Evolutionary conservation across 2,329 filamentous ascomycete genomes (phyloP).

Genomic region (Xenosphaeropsis pyriputrescens): DNA sequence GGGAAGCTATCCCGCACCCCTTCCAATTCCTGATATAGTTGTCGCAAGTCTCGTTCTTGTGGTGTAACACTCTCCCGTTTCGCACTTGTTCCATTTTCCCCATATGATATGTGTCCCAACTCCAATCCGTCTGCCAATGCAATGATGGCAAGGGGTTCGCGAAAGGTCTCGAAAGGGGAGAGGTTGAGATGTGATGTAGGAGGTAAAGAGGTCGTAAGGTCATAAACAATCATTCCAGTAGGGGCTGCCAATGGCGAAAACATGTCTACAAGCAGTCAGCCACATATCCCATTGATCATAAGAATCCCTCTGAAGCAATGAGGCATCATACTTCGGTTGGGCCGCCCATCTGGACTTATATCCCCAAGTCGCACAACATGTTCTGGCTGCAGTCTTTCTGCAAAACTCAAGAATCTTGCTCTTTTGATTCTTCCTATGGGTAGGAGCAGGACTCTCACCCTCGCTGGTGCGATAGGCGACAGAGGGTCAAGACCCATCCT

Average conservation of each 20-base stretch:
- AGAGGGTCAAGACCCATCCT: slow-evolving; percentile 81
- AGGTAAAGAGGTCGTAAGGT: slow-evolving; percentile 67
- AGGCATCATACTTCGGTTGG: slow-evolving; percentile 60
- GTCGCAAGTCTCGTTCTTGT: slow-evolving; percentile 40
- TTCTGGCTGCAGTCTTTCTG: slow-evolving; percentile 63
- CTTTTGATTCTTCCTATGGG: slow-evolving; percentile 78
- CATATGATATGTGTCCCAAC: slow-evolving; percentile 37
- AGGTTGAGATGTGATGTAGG: slow-evolving; percentile 67
- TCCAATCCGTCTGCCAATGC: slow-evolving; percentile 74
- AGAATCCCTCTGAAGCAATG: background rate
- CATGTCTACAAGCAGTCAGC: slow-evolving; percentile 48
- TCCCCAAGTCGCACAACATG: slow-evolving; percentile 75
- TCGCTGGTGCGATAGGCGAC: slow-evolving; percentile 80
- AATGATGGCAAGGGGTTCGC: slow-evolving; percentile 71
- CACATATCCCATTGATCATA: slow-evolving; percentile 1
- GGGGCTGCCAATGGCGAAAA: slow-evolving; percentile 87
- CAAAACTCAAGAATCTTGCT: slow-evolving; percentile 65
- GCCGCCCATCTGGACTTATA: slow-evolving; percentile 69
- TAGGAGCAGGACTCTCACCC: slow-evolving; percentile 74
- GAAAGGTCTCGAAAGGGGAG: slow-evolving; percentile 80
- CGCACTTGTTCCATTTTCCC: slow-evolving; percentile 37
- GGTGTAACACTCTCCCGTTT: slow-evolving; percentile 30
- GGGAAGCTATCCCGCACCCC: slow-evolving; percentile 58
- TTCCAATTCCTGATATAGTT: slow-evolving; percentile 53
- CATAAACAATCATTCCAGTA: slow-evolving; percentile 74